Percentiles rank a stretch among this genome's conserved stretches.
These are phyloP conservation scores for Tolypocladium tropicale DNA, from an alignment of 2,329 filamentous ascomycete genomes.

Conservation along the genomic window DNA sequence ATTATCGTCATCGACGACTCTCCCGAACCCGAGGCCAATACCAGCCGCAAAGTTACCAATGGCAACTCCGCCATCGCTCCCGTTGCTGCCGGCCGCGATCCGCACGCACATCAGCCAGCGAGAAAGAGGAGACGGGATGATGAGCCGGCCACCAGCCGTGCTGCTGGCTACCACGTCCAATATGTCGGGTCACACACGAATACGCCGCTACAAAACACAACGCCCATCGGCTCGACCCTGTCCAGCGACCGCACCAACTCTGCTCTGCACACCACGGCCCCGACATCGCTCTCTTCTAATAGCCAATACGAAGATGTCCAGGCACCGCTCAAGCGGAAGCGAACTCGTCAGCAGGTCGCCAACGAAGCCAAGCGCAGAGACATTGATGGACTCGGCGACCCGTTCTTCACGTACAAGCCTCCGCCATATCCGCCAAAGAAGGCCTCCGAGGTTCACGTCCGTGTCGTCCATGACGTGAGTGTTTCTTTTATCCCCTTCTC, in stretches of 20 bases:
- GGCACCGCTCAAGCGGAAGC: slow-evolving; percentile 82
- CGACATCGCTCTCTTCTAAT: slow-evolving; percentile 63
- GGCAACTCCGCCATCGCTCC: slow-evolving; percentile 19
- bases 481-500: background rate
- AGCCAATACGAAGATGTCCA: slow-evolving; percentile 54
- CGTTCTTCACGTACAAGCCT: slow-evolving; percentile 71
- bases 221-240: slow-evolving; percentile 58
- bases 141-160: slow-evolving; percentile 31
- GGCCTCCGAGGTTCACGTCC: slow-evolving; percentile 64
- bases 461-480: slow-evolving; percentile 54
- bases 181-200: slow-evolving; percentile 61
- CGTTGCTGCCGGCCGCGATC: slow-evolving; percentile 13
- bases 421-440: slow-evolving; percentile 86
- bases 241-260: slow-evolving; percentile 81
- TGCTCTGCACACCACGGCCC: slow-evolving; percentile 72
- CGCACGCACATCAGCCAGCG: slow-evolving; percentile 38
- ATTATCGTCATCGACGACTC: slow-evolving; percentile 77
- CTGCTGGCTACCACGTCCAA: slow-evolving; percentile 63
- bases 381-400: slow-evolving; percentile 58
- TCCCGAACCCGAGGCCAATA: slow-evolving; percentile 43
- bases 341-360: slow-evolving; percentile 70
- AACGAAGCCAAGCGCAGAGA: slow-evolving; percentile 76
- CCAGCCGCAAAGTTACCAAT: slow-evolving; percentile 28
- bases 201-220: slow-evolving; percentile 57
- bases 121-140: slow-evolving; percentile 67